A percentile compares a stretch with the other conserved stretches of the same genome.
Evolutionary conservation across 2,329 filamentous ascomycete genomes (phyloP).

Genomic region (Colletotrichum tropicicola): DNA sequence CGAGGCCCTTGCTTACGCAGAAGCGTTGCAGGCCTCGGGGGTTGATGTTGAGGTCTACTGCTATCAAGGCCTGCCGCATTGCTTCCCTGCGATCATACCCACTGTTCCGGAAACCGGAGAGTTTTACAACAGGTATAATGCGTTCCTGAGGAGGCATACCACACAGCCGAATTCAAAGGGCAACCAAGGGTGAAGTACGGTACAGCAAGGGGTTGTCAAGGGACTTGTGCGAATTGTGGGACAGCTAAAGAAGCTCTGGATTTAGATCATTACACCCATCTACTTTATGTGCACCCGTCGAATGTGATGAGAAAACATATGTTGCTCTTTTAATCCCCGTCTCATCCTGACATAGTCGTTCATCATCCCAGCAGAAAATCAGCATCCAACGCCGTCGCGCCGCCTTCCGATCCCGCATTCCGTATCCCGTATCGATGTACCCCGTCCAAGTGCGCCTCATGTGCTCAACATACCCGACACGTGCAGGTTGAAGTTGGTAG

Average conservation of each 20-base stretch:
- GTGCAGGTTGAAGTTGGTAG: not conserved
- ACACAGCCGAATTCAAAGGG: too few species aligned
- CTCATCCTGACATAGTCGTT: too few species aligned
- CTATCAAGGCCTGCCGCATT: slow-evolving; percentile 48
- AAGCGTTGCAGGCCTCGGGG: slow-evolving; percentile 42
- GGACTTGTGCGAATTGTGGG: too few species aligned
- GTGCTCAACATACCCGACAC: not conserved
- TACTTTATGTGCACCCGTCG: too few species aligned
- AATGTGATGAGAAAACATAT: too few species aligned
- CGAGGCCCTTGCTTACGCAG: slow-evolving; percentile 48
- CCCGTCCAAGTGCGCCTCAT: not conserved
- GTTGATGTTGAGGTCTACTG: slow-evolving; percentile 40
- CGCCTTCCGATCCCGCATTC: too few species aligned
- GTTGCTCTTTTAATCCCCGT: too few species aligned
- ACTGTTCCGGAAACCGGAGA: not conserved
- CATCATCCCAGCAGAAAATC: too few species aligned
- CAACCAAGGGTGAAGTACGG: not conserved
- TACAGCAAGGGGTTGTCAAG: not conserved
- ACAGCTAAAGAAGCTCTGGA: too few species aligned
- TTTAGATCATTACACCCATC: too few species aligned
- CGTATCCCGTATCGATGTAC: too few species aligned
- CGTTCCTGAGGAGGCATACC: not conserved
- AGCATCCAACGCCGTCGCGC: too few species aligned
- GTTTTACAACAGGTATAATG: not conserved
- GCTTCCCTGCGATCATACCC: slow-evolving; percentile 32